Evolutionary conservation across 768 basidiomycete species (phyloP), one percentile per base, ranked within the genome.

Genomic region (Goffeauzyma gilvescens): DNA sequence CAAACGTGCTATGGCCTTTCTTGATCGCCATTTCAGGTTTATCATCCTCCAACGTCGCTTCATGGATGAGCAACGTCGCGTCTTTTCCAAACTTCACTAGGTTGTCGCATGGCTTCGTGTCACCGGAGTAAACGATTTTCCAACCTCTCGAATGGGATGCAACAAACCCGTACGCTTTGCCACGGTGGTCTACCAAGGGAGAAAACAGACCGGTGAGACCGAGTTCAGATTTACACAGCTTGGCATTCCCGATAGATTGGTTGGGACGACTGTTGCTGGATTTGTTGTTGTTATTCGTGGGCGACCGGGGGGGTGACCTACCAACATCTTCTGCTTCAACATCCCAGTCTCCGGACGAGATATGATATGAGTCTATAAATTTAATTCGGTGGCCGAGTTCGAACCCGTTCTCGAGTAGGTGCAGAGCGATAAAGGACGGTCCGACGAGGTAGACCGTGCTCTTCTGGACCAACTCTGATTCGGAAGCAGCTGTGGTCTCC

Each of bases 31-130:
- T 61, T 10, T 77, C 77, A 15, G 67, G 72, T 54, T 87, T 74
- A 42, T 80, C 81, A 53, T 95, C 81, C 1, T 75, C 81, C 72
- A 95, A 78, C 3, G 86, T 86, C 0, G 89, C 83, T 60, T 96
- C 90, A 54, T 96, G 90, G 24, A 96, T 86, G 31, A 96, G 68
- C 1, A 96, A 65, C 0, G 85, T 85, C 0, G 80, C 78, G 41
- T 66, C 62, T 46, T 67, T 54, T 0, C 81, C 89, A 0, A 74
- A 75, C 32, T 68, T 58, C 18, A 78, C 73, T 4, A 96, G 67
- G 21, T 67, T 68, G 9, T 77, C 66, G 7, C 77, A 73, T 0
- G 90, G 87, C 57, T 72, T 69, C 1, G 89, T 95, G 59, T 96
- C 90, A 5, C 78, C 89, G 3, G 90, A 95, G 57, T 81, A 96